Evolutionary conservation across 257 asterid genomes (phyloP).

Genomic region (Ajuga chamaepitys): DNA sequence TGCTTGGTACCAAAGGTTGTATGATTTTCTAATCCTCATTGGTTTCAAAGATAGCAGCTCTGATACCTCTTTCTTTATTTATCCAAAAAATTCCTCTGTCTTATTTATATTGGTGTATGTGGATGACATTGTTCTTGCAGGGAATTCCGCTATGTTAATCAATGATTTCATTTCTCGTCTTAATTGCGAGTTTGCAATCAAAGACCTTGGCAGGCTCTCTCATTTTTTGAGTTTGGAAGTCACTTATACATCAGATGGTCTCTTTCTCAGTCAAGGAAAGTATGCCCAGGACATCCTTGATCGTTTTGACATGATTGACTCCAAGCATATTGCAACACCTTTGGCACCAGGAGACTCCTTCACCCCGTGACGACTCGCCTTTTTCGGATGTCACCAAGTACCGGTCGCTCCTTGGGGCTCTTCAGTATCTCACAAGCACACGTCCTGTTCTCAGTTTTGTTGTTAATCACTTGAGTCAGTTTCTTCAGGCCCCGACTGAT

Average conservation of each 20-base stretch:
- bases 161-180: not conserved
- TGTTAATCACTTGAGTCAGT: not conserved
- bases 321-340: not conserved
- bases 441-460: not conserved
- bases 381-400: not conserved
- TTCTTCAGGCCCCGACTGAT: not conserved
- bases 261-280: not conserved
- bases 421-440: no score
- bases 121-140: not conserved
- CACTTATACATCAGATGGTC: not conserved
- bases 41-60: no score
- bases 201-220: not conserved
- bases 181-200: not conserved
- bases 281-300: not conserved
- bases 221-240: not conserved
- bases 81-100: not conserved
- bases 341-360: not conserved
- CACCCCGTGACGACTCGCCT: not conserved
- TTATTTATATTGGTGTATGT: no score
- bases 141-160: no score
- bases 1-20: no score
- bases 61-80: not conserved
- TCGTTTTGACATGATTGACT: not conserved
- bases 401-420: not conserved
- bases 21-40: no score